Base-by-base conservation (phyloP, 495 filamentous ascomycete species). In the Schizothecium vesticola region DNA sequence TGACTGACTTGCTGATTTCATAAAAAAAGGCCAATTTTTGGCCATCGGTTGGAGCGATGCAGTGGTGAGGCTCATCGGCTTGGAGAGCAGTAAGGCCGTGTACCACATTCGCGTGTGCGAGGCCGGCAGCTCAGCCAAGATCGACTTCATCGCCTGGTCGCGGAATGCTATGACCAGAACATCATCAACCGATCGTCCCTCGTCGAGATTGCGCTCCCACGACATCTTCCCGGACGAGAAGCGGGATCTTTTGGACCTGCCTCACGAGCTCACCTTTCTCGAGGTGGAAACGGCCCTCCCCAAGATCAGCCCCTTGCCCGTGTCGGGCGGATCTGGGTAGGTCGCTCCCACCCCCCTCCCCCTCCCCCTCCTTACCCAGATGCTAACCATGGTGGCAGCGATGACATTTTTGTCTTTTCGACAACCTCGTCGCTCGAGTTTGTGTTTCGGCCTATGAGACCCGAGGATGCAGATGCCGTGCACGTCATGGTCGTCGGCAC, bases 231-330 rank as follows among this genome's bases (percentile, higher is more conserved):
- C 80, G 76, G 74, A 79, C 75, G 69, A 83, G 72, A 74, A 67
- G 55, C 73, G 69, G 56, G 25, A 68, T 21, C 56, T 73, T 1
- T 36, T 86, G 59, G 87, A 94, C 74, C 78, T 97, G n/a, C 92
- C 92, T 1, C 81, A 89, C 55, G 90, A 94, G 69, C 82, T 97
- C 33, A 88, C 89, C 8, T 84, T 91, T 67, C 75, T 96, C 59
- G 93, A 96, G 74, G 84, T 93, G 23, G 92, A 94, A 67, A 87
- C 80, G n/a, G 88, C 90, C 29, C 77, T 97, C 43, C 93, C 93
- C 0, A 94, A 91, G 75, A 80, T 96, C 64, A 91, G 91, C 75
- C 84, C 87, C 1, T 75, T 96, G 33, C 87, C 87, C 13, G 76
- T 77, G 31, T 79, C 87, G 5, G 87, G 88, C 56, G 83, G 84